phyloP scores from a whole-genome alignment of 1,284 basidiomycete genomes.

The Leccinum pachyderme region DNA sequence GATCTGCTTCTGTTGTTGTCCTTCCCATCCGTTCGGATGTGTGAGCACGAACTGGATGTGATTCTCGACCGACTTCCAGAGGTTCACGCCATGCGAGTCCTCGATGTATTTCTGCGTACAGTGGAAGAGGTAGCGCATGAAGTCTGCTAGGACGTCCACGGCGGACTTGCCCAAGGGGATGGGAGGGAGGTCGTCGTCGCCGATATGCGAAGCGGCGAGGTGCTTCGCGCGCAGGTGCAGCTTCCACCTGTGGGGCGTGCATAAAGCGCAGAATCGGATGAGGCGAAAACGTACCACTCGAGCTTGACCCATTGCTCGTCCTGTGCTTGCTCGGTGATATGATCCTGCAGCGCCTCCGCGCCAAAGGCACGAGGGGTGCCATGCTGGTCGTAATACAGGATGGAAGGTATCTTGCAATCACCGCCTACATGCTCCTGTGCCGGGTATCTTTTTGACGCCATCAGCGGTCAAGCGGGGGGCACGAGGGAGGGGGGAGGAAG shows the following conservation, averaged over 20 bases:
- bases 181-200: slow-evolving; percentile 37
- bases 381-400: slow-evolving; percentile 50
- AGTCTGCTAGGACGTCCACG: slow-evolving; percentile 51
- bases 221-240: slow-evolving; percentile 48
- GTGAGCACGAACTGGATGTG: slow-evolving; percentile 38
- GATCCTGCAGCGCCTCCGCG: slow-evolving; percentile 49
- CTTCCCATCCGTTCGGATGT: slow-evolving; percentile 49
- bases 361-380: slow-evolving; percentile 49
- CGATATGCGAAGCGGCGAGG: slow-evolving; percentile 28
- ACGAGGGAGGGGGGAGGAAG: slow-evolving; percentile 1
- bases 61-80: slow-evolving; percentile 39
- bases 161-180: slow-evolving; percentile 48
- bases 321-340: slow-evolving; percentile 40
- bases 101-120: slow-evolving; percentile 48
- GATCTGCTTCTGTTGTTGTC: slow-evolving; percentile 40
- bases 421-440: slow-evolving; percentile 41
- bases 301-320: slow-evolving; percentile 47
- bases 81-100: slow-evolving; percentile 43
- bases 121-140: slow-evolving; percentile 46
- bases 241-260: slow-evolving; percentile 50
- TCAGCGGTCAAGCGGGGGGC: slow-evolving; percentile 2
- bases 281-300: slow-evolving; percentile 43
- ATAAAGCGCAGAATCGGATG: background rate
- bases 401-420: slow-evolving; percentile 55
- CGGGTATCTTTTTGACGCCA: slow-evolving; percentile 37